Conservation (phyloP, 345 rosid species). For the Abelmoschus esculentus region DNA sequence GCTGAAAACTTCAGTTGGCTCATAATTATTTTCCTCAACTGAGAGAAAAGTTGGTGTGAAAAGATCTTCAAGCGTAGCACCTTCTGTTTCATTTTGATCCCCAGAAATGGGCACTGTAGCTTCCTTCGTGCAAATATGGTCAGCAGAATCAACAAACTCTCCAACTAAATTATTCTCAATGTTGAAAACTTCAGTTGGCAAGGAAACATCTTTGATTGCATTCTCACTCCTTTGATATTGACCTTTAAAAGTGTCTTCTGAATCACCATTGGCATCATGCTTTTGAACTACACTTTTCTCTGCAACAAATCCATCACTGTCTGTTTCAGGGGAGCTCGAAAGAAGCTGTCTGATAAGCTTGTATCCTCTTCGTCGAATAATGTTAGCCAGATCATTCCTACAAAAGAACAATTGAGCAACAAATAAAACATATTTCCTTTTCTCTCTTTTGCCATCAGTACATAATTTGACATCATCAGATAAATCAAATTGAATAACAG, state of each 20-base stretch:
- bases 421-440: neutral
- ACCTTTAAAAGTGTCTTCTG: conserved; percentile 34
- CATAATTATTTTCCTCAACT: conserved; percentile 6
- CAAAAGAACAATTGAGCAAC: conserved; percentile 14
- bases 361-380: conserved; percentile 87
- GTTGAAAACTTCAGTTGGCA: conserved; percentile 13
- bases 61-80: conserved; percentile 15
- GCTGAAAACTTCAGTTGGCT: conserved; percentile 12
- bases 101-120: conserved; percentile 8
- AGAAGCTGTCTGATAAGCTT: conserved; percentile 58
- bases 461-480: neutral
- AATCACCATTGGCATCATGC: conserved; percentile 14
- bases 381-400: conserved; percentile 83
- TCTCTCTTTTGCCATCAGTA: neutral
- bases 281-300: conserved; percentile 17
- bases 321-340: conserved; percentile 27
- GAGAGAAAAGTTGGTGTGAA: conserved; percentile 3
- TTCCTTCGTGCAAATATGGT: conserved; percentile 13
- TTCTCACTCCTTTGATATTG: conserved; percentile 25
- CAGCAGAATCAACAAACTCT: conserved; percentile 2
- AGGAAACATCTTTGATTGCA: conserved; percentile 16
- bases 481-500: neutral
- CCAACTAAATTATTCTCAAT: neutral
- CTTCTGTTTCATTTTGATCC: conserved; percentile 23
- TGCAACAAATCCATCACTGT: conserved; percentile 16